Percentiles rank a stretch among this genome's conserved stretches.
Evolutionary conservation across 768 basidiomycete species (phyloP).

Genomic region (Holtermannia corniformis): DNA sequence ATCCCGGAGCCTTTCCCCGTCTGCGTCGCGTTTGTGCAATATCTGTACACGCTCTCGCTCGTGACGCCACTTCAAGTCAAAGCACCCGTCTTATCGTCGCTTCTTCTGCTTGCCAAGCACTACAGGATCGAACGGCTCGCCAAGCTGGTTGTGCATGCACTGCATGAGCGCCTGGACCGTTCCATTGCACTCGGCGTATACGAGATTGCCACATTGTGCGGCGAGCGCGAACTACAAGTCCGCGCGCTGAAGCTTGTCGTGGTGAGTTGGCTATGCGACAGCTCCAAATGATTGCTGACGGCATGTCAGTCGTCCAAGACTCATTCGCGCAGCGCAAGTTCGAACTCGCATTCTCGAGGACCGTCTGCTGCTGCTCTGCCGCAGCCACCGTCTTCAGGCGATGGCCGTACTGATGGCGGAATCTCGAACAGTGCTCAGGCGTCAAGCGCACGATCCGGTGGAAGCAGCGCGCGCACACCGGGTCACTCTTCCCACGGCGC

Average conservation of each 20-base stretch:
- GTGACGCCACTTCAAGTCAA: slow-evolving; percentile 85
- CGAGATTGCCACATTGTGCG: slow-evolving; percentile 86
- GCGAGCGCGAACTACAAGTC: slow-evolving; percentile 79
- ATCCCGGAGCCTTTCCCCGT: slow-evolving; percentile 86
- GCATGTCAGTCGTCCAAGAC: background rate
- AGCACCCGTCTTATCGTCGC: slow-evolving; percentile 75
- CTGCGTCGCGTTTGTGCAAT: slow-evolving; percentile 79
- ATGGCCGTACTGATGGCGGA: too few relatives aligned
- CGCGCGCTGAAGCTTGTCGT: slow-evolving; percentile 49
- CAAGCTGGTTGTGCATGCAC: slow-evolving; percentile 77
- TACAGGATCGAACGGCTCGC: slow-evolving; percentile 71
- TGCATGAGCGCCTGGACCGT: slow-evolving; percentile 79
- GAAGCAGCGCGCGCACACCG: too few relatives aligned
- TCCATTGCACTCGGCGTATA: slow-evolving; percentile 83
- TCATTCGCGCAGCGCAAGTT: background rate
- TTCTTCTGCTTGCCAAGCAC: slow-evolving; percentile 71
- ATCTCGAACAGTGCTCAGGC: too few relatives aligned
- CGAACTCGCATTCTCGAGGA: background rate
- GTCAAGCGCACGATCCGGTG: too few relatives aligned
- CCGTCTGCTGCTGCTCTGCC: too few relatives aligned
- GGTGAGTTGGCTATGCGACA: slow-evolving; percentile 8
- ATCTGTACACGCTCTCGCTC: slow-evolving; percentile 79
- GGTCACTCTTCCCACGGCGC: too few relatives aligned
- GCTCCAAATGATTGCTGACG: background rate
- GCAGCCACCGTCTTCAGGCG: too few relatives aligned